A percentile compares a stretch with the other conserved stretches of the same genome.
Evolutionary conservation across 768 basidiomycete genomes (phyloP).

Genomic region (Kwoniella sp.): DNA sequence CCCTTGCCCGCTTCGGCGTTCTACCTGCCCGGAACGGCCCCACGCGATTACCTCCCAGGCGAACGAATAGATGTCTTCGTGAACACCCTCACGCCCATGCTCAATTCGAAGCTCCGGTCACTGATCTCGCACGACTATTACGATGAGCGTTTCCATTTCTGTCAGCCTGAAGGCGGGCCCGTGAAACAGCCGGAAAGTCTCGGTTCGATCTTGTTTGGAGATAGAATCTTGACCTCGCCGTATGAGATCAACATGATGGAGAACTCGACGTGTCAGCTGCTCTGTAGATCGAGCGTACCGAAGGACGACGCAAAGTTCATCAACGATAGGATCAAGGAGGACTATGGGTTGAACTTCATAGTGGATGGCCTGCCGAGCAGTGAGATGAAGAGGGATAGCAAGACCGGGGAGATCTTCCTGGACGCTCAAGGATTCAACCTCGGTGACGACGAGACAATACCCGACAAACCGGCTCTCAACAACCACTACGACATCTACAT

Average conservation of each 20-base stretch:
- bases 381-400: conserved; percentile 81
- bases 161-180: conserved; percentile 71
- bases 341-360: conserved; percentile 92
- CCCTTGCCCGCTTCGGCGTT: conserved; percentile 62
- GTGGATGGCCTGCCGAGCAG: conserved; percentile 91
- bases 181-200: conserved; percentile 70
- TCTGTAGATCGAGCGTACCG: conserved; percentile 69
- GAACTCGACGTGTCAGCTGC: conserved; percentile 70
- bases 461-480: conserved; percentile 71
- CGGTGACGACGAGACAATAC: conserved; percentile 63
- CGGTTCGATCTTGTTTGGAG: conserved; percentile 94
- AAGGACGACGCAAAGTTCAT: conserved; percentile 81
- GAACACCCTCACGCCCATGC: conserved; percentile 86
- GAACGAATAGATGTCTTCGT: conserved; percentile 68
- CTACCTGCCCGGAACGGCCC: conserved; percentile 85
- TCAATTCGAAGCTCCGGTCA: conserved; percentile 57
- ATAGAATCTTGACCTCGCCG: conserved; percentile 87
- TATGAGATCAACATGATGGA: conserved; percentile 87
- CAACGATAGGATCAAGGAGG: conserved; percentile 85
- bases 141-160: conserved; percentile 79
- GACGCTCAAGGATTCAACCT: conserved; percentile 86
- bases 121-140: conserved; percentile 82
- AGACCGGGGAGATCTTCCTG: conserved; percentile 82
- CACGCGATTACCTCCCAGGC: conserved; percentile 73
- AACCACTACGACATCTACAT: conserved; percentile 72